phyloP scores from a whole-genome alignment of 2,329 filamentous ascomycete genomes.

The Trichoderma simmonsii region DNA sequence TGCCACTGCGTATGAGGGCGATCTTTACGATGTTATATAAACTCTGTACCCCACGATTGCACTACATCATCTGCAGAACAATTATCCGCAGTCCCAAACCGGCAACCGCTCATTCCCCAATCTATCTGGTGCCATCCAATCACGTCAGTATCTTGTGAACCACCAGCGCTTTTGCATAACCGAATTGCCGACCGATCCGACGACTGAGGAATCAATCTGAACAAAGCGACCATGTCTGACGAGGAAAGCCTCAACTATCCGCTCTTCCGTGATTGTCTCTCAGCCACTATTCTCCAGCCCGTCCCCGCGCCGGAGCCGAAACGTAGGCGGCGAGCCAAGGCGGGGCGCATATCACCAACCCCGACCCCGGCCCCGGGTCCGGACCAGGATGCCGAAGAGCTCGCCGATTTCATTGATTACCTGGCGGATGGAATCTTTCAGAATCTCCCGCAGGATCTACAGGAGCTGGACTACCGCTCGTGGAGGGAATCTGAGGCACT shows the following conservation, averaged over 20 bases:
- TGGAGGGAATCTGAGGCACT: constrained; percentile 44
- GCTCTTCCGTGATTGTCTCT: constrained; percentile 71
- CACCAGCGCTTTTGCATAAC: neutral
- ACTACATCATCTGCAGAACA: neutral
- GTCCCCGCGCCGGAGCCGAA: constrained; percentile 45
- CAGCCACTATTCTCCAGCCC: constrained; percentile 63
- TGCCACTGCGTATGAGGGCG: neutral
- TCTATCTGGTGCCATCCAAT: constrained; percentile 3
- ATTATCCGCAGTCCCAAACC: constrained; percentile 2
- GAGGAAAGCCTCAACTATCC: constrained; percentile 40
- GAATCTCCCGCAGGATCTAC: constrained; percentile 58
- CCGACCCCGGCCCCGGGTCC: constrained; percentile 19
- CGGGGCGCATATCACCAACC: constrained; percentile 9
- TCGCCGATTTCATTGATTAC: constrained; percentile 80
- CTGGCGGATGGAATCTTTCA: constrained; percentile 67
- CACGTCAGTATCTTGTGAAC: constrained; percentile 7
- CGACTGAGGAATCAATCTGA: neutral
- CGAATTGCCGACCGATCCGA: neutral
- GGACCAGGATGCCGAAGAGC: constrained; percentile 56
- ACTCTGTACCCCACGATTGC: neutral
- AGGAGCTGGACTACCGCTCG: constrained; percentile 57
- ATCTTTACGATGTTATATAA: neutral
- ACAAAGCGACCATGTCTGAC: neutral
- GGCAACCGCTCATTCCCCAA: neutral
- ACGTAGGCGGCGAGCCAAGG: constrained; percentile 39